Percentiles rank a stretch among this genome's conserved stretches.
Conservation (phyloP, 495 filamentous ascomycete species). For the Neurospora sublineolata region DNA sequence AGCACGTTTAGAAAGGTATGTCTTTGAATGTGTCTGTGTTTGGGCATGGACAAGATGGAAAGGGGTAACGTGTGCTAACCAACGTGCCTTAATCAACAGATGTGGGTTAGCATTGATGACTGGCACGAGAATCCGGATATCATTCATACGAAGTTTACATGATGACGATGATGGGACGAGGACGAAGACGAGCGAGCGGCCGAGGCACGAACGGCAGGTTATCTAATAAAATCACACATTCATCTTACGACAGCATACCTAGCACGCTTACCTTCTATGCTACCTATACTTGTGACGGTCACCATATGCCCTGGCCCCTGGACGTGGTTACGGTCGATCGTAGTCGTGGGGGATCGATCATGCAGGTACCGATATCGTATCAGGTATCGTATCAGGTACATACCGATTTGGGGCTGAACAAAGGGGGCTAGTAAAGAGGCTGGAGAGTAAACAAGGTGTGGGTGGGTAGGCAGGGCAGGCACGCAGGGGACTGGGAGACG, state of each 20-base stretch:
- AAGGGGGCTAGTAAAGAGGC: background rate
- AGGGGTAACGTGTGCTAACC: conserved; percentile 1
- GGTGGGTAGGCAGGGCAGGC: background rate
- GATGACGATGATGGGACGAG: conserved; percentile 3
- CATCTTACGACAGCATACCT: too few species aligned
- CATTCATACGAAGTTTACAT: conserved; percentile 95
- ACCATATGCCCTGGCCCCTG: too few species aligned
- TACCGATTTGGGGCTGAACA: background rate
- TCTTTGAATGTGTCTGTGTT: conserved; percentile 1
- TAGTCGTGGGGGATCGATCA: too few species aligned
- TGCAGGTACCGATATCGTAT: too few species aligned
- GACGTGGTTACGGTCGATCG: too few species aligned
- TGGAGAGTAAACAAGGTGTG: background rate
- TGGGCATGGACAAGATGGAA: conserved; percentile 4
- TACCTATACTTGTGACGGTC: too few species aligned
- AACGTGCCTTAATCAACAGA: conserved; percentile 40
- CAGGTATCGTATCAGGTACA: too few species aligned
- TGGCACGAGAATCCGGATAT: conserved; percentile 99
- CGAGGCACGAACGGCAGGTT: background rate
- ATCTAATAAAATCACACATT: background rate
- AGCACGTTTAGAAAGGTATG: conserved; percentile 96
- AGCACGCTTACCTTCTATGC: too few species aligned
- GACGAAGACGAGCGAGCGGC: background rate
- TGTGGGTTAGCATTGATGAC: conserved; percentile 98
- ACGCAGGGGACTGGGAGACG: background rate